Percentiles rank a stretch among this genome's conserved stretches.
phyloP scores from a whole-genome alignment of 2,329 filamentous ascomycete species.

The Chaetomium sp. region DNA sequence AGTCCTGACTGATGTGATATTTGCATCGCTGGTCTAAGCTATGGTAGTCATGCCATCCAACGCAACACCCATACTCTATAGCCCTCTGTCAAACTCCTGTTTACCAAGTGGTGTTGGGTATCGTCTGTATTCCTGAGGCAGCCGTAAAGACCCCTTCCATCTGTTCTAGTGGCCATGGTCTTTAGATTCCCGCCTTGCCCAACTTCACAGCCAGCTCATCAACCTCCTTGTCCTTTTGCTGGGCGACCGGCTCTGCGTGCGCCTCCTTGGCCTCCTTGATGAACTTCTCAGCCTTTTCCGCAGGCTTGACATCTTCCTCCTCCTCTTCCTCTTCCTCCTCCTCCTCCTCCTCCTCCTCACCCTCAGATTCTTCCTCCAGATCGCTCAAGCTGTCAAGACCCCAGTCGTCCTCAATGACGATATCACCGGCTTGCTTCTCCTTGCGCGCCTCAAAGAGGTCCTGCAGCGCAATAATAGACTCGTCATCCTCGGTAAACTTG shows the following conservation, averaged over 20 bases:
- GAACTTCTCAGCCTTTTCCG: conserved; percentile 69
- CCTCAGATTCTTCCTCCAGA: conserved; percentile 74
- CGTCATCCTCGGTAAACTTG: conserved; percentile 86
- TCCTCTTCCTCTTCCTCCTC: conserved; percentile 71
- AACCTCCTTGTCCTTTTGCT: conserved; percentile 73
- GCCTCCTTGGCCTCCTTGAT: conserved; percentile 70
- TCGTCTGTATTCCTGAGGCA: conserved; percentile 28
- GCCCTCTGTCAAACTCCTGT: conserved; percentile 26
- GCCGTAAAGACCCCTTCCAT: conserved; percentile 9
- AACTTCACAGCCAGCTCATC: conserved; percentile 77
- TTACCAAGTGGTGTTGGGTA: conserved; percentile 32
- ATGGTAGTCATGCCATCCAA: conserved; percentile 16
- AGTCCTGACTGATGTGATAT: neutral
- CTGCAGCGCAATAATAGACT: conserved; percentile 67
- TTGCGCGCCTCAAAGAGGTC: conserved; percentile 76
- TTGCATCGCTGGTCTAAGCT: neutral
- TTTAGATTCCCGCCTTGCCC: conserved; percentile 65
- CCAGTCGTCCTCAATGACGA: conserved; percentile 77
- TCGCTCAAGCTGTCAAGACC: conserved; percentile 85
- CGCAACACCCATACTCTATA: conserved; percentile 22
- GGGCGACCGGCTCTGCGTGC: conserved; percentile 72
- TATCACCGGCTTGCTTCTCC: conserved; percentile 67
- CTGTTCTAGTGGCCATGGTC: neutral
- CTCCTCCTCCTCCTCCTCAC: conserved; percentile 68
- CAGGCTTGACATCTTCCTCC: conserved; percentile 57